Evolutionary conservation across 257 asterid species (phyloP).

Genomic region (Schizonepeta tenuifolia): DNA sequence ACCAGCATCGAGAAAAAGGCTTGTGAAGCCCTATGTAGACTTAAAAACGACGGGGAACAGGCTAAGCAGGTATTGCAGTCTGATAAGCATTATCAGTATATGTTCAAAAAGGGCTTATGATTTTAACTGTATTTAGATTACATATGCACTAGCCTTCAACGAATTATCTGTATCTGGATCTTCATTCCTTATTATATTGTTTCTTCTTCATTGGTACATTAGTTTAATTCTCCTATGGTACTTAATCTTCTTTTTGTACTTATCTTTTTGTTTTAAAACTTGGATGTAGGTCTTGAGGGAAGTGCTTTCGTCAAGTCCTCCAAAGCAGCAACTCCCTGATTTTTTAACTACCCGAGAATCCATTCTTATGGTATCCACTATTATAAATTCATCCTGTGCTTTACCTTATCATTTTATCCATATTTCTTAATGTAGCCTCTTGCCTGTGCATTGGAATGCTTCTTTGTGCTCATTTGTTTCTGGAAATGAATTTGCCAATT

Average conservation of each 20-base stretch:
- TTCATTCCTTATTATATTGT: constrained; percentile 11
- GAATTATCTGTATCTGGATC: neutral
- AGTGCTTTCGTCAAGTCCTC: constrained; percentile 69
- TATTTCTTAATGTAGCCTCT: constrained; percentile 6
- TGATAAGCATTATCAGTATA: constrained; percentile 22
- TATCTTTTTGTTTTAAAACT: constrained; percentile 9
- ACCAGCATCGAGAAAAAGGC: constrained; percentile 70
- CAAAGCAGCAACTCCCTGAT: constrained; percentile 58
- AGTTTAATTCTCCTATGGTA: constrained; percentile 7
- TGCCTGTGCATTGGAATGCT: constrained; percentile 14
- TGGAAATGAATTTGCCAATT: neutral
- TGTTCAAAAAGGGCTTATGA: constrained; percentile 2
- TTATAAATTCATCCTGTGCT: constrained; percentile 16
- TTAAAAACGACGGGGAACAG: constrained; percentile 70
- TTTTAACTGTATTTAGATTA: constrained; percentile 10
- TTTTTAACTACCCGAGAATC: constrained; percentile 77
- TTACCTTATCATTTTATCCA: constrained; percentile 12
- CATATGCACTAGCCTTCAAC: constrained; percentile 3
- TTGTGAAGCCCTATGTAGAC: constrained; percentile 76
- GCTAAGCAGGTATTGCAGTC: constrained; percentile 73
- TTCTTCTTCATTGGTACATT: constrained; percentile 12
- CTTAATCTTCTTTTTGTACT: no score
- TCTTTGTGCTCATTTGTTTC: constrained; percentile 18
- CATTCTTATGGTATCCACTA: constrained; percentile 68
- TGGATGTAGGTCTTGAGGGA: constrained; percentile 65